Evolutionary conservation across 2,329 filamentous ascomycete genomes (phyloP).

Genomic region (Cercospora beticola): DNA sequence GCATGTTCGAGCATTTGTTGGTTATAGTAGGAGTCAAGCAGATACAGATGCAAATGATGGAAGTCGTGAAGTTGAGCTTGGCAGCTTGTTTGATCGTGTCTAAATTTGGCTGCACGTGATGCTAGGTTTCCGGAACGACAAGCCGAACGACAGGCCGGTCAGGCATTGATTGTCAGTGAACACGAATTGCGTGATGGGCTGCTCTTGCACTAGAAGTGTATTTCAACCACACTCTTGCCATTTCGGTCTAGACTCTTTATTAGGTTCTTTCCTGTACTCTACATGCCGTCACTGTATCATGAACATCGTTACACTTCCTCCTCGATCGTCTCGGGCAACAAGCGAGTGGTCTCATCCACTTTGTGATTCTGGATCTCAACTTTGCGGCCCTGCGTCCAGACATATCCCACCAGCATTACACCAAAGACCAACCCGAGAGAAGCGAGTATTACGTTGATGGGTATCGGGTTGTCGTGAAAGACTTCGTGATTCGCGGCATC

Average conservation of each 20-base stretch:
- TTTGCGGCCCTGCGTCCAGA: conserved; percentile 41
- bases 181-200: conserved; percentile 1
- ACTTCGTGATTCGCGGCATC: conserved; percentile 73
- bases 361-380: conserved; percentile 14
- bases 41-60: not conserved
- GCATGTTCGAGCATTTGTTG: not conserved
- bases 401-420: conserved; percentile 64
- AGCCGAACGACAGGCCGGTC: not conserved
- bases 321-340: conserved; percentile 29
- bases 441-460: conserved; percentile 71
- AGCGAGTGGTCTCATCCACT: conserved; percentile 19
- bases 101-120: not conserved
- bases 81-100: not conserved
- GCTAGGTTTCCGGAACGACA: not conserved
- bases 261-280: not conserved
- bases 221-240: not conserved
- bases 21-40: not conserved
- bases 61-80: not conserved
- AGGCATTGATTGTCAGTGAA: not conserved
- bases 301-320: conserved; percentile 33
- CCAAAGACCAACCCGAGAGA: conserved; percentile 64
- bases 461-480: conserved; percentile 71
- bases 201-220: not conserved
- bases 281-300: not conserved
- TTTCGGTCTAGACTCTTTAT: not conserved